Evolutionary conservation across 108 stramenopile genomes (phyloP), one percentile per base, ranked within the genome.

Genomic region (Skeletonema menzelii): DNA sequence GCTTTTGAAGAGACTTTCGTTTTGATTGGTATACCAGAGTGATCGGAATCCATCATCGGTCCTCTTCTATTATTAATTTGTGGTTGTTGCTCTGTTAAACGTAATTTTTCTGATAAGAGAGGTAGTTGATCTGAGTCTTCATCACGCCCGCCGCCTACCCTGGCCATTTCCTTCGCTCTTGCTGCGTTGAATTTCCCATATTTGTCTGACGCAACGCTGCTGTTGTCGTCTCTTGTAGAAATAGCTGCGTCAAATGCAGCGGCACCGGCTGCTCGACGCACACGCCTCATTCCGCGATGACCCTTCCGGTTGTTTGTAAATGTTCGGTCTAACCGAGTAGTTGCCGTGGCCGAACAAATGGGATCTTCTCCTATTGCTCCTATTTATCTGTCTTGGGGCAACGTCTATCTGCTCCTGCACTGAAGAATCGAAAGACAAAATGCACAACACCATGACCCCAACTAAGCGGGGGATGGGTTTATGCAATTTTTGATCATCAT

Each of bases 81-180:
- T 19, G 15, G 13, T 35, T 69, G 27, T 17, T 55, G 57, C 56
- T 58, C 30, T 58, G 13, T 30, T 17, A 28, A 55, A 8, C 47
- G 66, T 34, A 67, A 20, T 31, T 34, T 67, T 27, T 67, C 66
- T 17, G 66, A 53, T 22, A 67, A 47, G n/a, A 47, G 17, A 19
- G 46, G 46, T 19, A 37, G 35, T 37, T 47, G 46, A 5, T 47
- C 46, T 47, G 46, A 47, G 19, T 47, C 46, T 17, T 17, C 17
- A 6, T 5, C 46, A 0, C 55, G 49, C 49, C 34, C 66, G 14
- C 22, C n/a, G 15, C 31, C 61, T 11, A 32, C 22, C 61, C 32
- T n/a, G 15, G 17, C 35, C 31, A 40, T 64, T 47, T 47, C 46
- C 19, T 47, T 47, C 19, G 46, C 46, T 47, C n/a, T 47, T 47